Evolutionary conservation across 2,329 filamentous ascomycete species (phyloP), one percentile per base, ranked within the genome.

Genomic region (Claviceps purpurea): DNA sequence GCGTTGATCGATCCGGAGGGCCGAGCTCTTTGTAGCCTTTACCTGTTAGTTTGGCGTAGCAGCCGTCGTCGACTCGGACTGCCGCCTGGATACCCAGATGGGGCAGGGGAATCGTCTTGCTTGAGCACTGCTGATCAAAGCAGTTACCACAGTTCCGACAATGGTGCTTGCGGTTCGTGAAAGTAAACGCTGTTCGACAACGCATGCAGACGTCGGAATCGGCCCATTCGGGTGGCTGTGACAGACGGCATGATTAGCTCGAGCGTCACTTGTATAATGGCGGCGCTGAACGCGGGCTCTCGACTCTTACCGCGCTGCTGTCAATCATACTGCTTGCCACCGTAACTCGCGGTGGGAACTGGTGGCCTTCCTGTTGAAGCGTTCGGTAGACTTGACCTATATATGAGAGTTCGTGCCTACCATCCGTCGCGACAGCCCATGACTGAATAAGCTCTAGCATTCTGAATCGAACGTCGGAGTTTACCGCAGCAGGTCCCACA

Each of bases 171-270:
- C 93, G 84, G 67, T 98, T 98, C 52, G 91, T 98, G 64, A 98
- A 96, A 47, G 89, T 96, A 62, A 98, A 98, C 18, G 89, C 72
- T 13, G 91, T 96, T 59, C 93, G 83, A 67, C 93, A 98, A 64
- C 93, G 85, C 89, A 98, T 96, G 67, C 93, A 98, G 37, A 98
- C 91, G 62, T 98, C 93, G 11, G 91, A 96, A 69, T 98, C 93
- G 49, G 84, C 83, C 93, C 93, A 98, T 70, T 98, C 93, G 0
- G 93, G 93, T 10, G 93, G 93, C 84, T 95, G 41, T 16, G 6
- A 7, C 30, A 45, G 30, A 50, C 10, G 10, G 16, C 30, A 39
- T 24, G 10, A 22, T 50, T 26, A 50, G 49, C 38, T 40, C 4
- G 38, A 30, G 41, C 18, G 22, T 40, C 20, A 18, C 18, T 45